These are phyloP conservation scores for Hymenoscyphus albidus DNA, from an alignment of 2,329 filamentous ascomycete species.

Conservation along the genomic window DNA sequence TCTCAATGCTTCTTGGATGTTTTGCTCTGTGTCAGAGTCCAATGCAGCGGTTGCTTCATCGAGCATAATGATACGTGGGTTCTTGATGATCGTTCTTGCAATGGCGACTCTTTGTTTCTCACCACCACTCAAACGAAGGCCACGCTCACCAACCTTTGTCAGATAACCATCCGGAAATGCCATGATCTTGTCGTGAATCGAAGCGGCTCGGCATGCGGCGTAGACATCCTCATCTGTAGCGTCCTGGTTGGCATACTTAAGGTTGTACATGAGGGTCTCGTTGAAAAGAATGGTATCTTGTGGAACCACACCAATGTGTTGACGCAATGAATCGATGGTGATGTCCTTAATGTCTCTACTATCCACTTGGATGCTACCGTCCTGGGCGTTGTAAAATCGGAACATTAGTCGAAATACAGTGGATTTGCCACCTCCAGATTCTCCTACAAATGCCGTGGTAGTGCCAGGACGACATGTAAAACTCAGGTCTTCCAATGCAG, in stretches of 20 bases:
- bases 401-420: constrained; percentile 95
- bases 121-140: constrained; percentile 79
- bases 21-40: constrained; percentile 87
- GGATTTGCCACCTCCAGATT: constrained; percentile 95
- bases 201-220: constrained; percentile 77
- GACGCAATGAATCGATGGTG: constrained; percentile 89
- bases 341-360: constrained; percentile 78
- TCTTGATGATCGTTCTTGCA: constrained; percentile 86
- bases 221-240: constrained; percentile 80
- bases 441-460: constrained; percentile 91
- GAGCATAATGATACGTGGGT: constrained; percentile 85
- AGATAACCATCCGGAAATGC: constrained; percentile 83
- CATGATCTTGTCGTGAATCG: constrained; percentile 89
- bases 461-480: constrained; percentile 88
- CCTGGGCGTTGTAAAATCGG: constrained; percentile 86
- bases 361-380: constrained; percentile 80
- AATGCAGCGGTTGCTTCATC: constrained; percentile 91
- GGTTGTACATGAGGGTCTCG: constrained; percentile 90
- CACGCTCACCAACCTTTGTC: constrained; percentile 88
- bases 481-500: constrained; percentile 76
- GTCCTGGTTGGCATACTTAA: constrained; percentile 79
- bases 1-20: constrained; percentile 83
- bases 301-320: constrained; percentile 90
- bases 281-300: constrained; percentile 97
- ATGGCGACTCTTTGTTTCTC: constrained; percentile 95